Conservation (phyloP, 176 grass and related monocot species). For the Paspalum vaginatum region DNA sequence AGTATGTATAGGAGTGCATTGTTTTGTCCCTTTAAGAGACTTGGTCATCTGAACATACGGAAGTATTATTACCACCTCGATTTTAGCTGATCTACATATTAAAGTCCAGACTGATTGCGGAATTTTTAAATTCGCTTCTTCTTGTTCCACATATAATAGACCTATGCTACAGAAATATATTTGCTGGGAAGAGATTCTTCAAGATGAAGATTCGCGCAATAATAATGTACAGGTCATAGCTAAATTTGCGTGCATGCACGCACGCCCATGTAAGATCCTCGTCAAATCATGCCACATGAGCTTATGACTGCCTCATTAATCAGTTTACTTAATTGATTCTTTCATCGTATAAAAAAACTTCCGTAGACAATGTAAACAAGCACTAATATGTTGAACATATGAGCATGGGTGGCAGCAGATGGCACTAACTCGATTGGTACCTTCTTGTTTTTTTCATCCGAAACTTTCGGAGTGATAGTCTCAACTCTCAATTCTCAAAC, state of each 20-base stretch:
- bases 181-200: conserved; percentile 9
- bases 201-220: conserved; percentile 32
- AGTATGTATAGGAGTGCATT: too few species aligned
- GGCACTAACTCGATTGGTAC: background rate
- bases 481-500: background rate
- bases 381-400: background rate
- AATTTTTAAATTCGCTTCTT: background rate
- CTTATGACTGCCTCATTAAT: conserved; percentile 29
- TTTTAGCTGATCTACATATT: background rate
- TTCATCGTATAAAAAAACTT: conserved; percentile 8
- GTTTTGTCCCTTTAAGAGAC: background rate
- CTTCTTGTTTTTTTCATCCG: conserved; percentile 11
- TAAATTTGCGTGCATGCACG: conserved; percentile 29
- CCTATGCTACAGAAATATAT: conserved; percentile 14
- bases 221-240: conserved; percentile 25
- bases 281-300: conserved; percentile 32
- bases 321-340: background rate
- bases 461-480: conserved; percentile 10
- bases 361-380: background rate
- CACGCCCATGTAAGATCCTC: conserved; percentile 43
- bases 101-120: background rate
- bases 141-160: background rate
- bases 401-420: conserved; percentile 7
- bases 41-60: background rate
- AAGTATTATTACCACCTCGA: background rate